Evolutionary conservation across 2,329 filamentous ascomycete genomes (phyloP).

Genomic region (Penicillium crustosum): DNA sequence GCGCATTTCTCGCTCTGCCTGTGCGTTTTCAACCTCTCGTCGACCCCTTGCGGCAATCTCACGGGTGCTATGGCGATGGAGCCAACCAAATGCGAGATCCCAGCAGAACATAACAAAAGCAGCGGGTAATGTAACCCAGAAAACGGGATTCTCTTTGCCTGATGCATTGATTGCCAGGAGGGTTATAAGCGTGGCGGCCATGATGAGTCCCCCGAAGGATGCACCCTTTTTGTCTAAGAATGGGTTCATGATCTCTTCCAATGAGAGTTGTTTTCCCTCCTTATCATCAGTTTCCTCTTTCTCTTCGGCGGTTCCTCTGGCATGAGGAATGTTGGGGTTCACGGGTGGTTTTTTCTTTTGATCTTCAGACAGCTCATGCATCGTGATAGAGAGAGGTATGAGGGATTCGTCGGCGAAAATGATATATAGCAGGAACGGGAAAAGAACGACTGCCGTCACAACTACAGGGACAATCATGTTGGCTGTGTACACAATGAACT

Average conservation of each 20-base stretch:
- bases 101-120: conserved; percentile 68
- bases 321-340: conserved; percentile 71
- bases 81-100: conserved; percentile 65
- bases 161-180: conserved; percentile 66
- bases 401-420: conserved; percentile 65
- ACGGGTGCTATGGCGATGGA: conserved; percentile 61
- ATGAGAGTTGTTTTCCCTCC: conserved; percentile 56
- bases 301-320: conserved; percentile 56
- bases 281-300: conserved; percentile 52
- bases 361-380: conserved; percentile 66
- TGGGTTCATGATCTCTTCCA: conserved; percentile 74
- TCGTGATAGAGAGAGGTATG: conserved; percentile 65
- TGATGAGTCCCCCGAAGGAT: conserved; percentile 62
- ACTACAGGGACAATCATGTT: conserved; percentile 74
- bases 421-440: conserved; percentile 68
- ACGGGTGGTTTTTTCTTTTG: conserved; percentile 58
- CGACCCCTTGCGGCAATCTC: conserved; percentile 60
- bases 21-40: conserved; percentile 48
- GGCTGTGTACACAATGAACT: conserved; percentile 71
- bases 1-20: conserved; percentile 43
- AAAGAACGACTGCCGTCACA: conserved; percentile 65
- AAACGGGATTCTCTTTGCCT: conserved; percentile 58
- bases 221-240: conserved; percentile 69
- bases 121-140: conserved; percentile 67
- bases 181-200: conserved; percentile 66